phyloP scores from a whole-genome alignment of 768 basidiomycete genomes.

The Lactarius hatsudake region DNA sequence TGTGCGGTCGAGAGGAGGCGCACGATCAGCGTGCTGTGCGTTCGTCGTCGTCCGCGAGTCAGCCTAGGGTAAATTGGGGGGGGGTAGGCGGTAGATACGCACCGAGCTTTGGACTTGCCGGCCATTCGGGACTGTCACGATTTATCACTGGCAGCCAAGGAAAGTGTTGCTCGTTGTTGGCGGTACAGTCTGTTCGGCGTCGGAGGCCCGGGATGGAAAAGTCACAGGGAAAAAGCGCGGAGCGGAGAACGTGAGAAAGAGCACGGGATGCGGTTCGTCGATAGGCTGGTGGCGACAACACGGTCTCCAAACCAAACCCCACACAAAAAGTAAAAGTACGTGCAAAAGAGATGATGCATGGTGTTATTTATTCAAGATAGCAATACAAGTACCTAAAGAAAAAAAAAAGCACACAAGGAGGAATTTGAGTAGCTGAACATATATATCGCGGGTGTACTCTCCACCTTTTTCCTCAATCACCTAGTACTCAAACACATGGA shows the following conservation, averaged over 20 bases:
- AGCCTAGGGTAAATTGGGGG: neutral
- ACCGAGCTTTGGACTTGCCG: conserved; percentile 61
- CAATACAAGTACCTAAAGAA: conserved; percentile 16
- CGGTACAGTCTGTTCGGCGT: too few relatives aligned
- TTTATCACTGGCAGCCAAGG: neutral
- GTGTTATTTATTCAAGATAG: conserved; percentile 11
- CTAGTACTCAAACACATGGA: conserved; percentile 4
- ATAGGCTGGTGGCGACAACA: too few relatives aligned
- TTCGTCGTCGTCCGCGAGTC: neutral
- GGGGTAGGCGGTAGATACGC: conserved; percentile 4
- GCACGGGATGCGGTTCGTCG: too few relatives aligned
- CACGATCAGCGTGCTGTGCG: conserved; percentile 82
- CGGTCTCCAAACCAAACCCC: neutral
- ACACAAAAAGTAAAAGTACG: too few relatives aligned
- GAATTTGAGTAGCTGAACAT: conserved; percentile 10
- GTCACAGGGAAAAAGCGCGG: too few relatives aligned
- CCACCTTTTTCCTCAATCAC: conserved; percentile 7
- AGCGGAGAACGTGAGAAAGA: neutral
- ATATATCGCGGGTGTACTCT: conserved; percentile 9
- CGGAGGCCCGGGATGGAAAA: too few relatives aligned
- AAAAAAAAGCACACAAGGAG: neutral
- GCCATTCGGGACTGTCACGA: conserved; percentile 44
- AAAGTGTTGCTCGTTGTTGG: neutral
- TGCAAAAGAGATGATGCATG: neutral
- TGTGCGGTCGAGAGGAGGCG: conserved; percentile 88